Percentiles rank a stretch among this genome's conserved stretches.
phyloP scores from a whole-genome alignment of 1,284 basidiomycete genomes.

The Xanthoconium separans region DNA sequence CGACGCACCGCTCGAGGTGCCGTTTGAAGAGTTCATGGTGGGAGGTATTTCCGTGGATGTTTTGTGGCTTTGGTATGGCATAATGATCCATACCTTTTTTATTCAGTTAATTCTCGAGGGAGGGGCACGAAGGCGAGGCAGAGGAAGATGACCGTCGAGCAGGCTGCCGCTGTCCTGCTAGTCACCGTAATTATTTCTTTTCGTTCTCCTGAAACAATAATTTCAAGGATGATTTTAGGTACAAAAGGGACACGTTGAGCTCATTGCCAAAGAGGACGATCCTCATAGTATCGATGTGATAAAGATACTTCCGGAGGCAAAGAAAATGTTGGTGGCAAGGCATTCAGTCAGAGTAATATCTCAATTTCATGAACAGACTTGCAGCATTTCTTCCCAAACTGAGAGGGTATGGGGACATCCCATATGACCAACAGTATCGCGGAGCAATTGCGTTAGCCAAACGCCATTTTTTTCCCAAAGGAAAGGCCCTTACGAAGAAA shows the following conservation, averaged over 20 bases:
- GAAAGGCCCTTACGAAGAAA: constrained; percentile 24
- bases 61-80: background rate
- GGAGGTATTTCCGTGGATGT: constrained; percentile 18
- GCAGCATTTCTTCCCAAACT: constrained; percentile 31
- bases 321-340: constrained; percentile 19
- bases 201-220: background rate
- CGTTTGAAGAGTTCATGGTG: constrained; percentile 27
- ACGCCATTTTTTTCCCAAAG: constrained; percentile 31
- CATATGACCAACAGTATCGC: constrained; percentile 29
- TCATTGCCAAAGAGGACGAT: constrained; percentile 18
- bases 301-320: constrained; percentile 27
- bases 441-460: constrained; percentile 30
- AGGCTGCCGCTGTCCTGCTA: constrained; percentile 26
- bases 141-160: constrained; percentile 23
- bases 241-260: constrained; percentile 28
- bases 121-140: constrained; percentile 20
- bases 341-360: background rate
- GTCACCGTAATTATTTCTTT: constrained; percentile 13
- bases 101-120: constrained; percentile 27
- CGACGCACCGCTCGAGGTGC: constrained; percentile 19
- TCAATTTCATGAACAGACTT: constrained; percentile 22
- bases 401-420: constrained; percentile 30
- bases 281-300: constrained; percentile 23
- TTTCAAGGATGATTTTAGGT: constrained; percentile 17
- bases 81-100: background rate